Conservation (phyloP, 2,329 filamentous ascomycete species). For the Pseudogymnoascus sp. region DNA sequence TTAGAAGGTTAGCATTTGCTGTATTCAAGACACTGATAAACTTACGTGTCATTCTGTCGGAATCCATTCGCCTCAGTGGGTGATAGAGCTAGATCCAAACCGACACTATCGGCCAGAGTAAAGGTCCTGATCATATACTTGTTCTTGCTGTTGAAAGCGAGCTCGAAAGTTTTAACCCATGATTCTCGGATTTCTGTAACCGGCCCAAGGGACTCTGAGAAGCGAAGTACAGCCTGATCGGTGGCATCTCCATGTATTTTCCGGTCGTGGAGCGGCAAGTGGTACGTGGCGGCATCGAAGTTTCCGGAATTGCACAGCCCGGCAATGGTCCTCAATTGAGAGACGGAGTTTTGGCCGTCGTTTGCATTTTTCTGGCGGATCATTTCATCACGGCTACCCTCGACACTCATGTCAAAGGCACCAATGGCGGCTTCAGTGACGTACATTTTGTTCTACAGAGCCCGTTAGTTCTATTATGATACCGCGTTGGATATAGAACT, state of each 20-base stretch:
- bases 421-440: conserved; percentile 62
- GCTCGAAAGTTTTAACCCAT: conserved; percentile 59
- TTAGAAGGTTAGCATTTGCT: conserved; percentile 13
- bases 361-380: conserved; percentile 17
- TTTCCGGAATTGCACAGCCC: conserved; percentile 68
- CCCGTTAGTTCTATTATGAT: conserved; percentile 7
- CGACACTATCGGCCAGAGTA: conserved; percentile 33
- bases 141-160: conserved; percentile 76
- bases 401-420: conserved; percentile 33
- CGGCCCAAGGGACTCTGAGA: conserved; percentile 56
- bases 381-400: conserved; percentile 42
- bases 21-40: background rate
- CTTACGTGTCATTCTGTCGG: conserved; percentile 22
- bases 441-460: conserved; percentile 56
- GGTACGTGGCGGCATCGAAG: conserved; percentile 57
- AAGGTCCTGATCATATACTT: conserved; percentile 69
- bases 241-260: conserved; percentile 69
- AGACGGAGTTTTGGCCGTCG: conserved; percentile 35
- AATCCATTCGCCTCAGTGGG: conserved; percentile 24
- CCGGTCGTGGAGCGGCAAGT: conserved; percentile 50
- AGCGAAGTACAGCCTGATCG: conserved; percentile 64
- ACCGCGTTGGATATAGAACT: conserved; percentile 22
- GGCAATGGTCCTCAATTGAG: conserved; percentile 51
- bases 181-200: conserved; percentile 50
- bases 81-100: conserved; percentile 32